These are phyloP conservation scores for Emergomyces orientalis DNA, from an alignment of 2,329 filamentous ascomycete species.

Conservation along the genomic window DNA sequence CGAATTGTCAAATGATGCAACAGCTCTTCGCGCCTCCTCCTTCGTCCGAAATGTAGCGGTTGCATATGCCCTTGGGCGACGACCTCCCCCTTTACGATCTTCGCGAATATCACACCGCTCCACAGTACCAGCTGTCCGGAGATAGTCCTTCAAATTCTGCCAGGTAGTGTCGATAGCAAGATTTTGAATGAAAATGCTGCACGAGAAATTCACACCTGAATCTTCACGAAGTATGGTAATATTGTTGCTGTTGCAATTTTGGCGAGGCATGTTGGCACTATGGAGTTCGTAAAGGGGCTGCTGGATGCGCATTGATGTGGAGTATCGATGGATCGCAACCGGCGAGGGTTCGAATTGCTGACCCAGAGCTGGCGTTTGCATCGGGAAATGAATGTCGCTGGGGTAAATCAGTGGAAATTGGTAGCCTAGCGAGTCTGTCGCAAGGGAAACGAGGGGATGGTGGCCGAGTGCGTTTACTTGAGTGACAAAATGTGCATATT, in stretches of 20 bases:
- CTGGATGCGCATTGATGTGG: slow-evolving; percentile 19
- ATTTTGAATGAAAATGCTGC: slow-evolving; percentile 21
- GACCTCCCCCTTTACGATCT: slow-evolving; percentile 18
- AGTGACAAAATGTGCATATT: slow-evolving; percentile 12
- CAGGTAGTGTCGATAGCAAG: slow-evolving; percentile 24
- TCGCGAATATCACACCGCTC: slow-evolving; percentile 27
- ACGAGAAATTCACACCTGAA: slow-evolving; percentile 5
- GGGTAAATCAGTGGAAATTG: slow-evolving; percentile 14
- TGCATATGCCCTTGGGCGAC: slow-evolving; percentile 19
- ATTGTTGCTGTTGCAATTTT: slow-evolving; percentile 10
- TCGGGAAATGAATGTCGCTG: slow-evolving; percentile 15
- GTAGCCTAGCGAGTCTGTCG: slow-evolving; percentile 14
- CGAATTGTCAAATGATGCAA: slow-evolving; percentile 27
- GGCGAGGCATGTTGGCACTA: slow-evolving; percentile 11
- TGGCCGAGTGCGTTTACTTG: slow-evolving; percentile 8
- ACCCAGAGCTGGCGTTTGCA: slow-evolving; percentile 24
- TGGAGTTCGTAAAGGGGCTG: slow-evolving; percentile 15
- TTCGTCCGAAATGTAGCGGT: slow-evolving; percentile 25
- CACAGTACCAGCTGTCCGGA: slow-evolving; percentile 24
- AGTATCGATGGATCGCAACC: slow-evolving; percentile 25
- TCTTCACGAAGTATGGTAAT: slow-evolving; percentile 8
- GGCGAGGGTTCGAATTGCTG: slow-evolving; percentile 23
- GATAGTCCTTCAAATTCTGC: slow-evolving; percentile 22
- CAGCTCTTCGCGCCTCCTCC: slow-evolving; percentile 30
- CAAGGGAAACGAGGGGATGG: slow-evolving; percentile 11